Evolutionary conservation across 148 eudicot genomes (phyloP).

Genomic region (Polygonum maritimum): DNA sequence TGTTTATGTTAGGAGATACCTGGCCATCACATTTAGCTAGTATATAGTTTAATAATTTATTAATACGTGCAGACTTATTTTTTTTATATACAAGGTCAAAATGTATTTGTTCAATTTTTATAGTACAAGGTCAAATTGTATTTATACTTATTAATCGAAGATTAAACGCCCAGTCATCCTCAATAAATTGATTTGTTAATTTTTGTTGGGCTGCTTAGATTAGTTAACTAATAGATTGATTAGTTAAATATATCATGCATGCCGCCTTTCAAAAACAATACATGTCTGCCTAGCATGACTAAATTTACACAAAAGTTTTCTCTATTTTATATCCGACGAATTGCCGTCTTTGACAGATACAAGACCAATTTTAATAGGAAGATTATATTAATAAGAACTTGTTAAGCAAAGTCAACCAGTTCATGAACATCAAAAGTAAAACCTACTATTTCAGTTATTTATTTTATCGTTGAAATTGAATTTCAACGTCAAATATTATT

Average conservation of each 20-base stretch:
- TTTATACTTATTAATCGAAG: background rate
- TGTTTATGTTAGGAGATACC: background rate
- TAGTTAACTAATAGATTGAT: no score
- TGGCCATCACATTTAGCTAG: background rate
- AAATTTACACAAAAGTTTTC: background rate
- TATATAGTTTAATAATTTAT: no score
- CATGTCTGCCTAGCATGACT: no score
- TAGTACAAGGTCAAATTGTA: no score
- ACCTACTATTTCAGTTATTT: background rate
- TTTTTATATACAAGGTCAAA: no score
- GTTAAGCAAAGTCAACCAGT: background rate
- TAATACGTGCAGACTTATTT: no score
- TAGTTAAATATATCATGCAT: background rate
- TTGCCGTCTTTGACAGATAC: background rate
- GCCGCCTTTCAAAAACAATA: background rate
- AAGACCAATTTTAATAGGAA: background rate
- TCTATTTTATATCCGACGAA: background rate
- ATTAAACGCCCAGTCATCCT: background rate
- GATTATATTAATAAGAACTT: background rate
- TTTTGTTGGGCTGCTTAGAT: no score
- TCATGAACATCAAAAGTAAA: background rate
- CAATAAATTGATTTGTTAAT: background rate
- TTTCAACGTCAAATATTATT: background rate
- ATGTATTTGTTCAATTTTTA: no score
- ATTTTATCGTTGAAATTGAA: background rate